Percentiles rank a stretch among this genome's conserved stretches.
These are phyloP conservation scores for Fusarium temperatum DNA, from an alignment of 2,329 filamentous ascomycete genomes.

Conservation along the genomic window DNA sequence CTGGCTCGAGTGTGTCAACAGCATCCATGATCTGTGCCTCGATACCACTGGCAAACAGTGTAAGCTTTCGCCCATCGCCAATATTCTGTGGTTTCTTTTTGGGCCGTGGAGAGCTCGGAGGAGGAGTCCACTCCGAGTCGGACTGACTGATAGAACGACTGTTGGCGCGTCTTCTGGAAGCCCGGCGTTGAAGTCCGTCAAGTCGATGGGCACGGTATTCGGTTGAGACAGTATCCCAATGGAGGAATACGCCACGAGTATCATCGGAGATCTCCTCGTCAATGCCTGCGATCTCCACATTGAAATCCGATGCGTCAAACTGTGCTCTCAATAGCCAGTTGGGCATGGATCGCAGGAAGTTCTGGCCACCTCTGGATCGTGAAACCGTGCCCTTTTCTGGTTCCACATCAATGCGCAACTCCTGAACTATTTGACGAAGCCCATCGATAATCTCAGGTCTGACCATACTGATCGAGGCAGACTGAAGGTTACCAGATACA, in stretches of 20 bases:
- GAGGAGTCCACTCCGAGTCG: slow-evolving; percentile 69
- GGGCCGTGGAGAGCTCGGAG: slow-evolving; percentile 50
- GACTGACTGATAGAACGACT: slow-evolving; percentile 74
- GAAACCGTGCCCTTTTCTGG: slow-evolving; percentile 62
- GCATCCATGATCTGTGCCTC: slow-evolving; percentile 93
- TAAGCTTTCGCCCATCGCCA: slow-evolving; percentile 82
- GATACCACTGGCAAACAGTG: slow-evolving; percentile 81
- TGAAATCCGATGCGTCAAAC: slow-evolving; percentile 88
- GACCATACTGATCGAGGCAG: slow-evolving; percentile 88
- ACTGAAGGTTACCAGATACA: slow-evolving; percentile 81
- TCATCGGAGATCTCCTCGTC: slow-evolving; percentile 85
- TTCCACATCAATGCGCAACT: slow-evolving; percentile 77
- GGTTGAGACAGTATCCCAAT: slow-evolving; percentile 86
- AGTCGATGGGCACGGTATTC: slow-evolving; percentile 88
- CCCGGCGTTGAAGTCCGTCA: slow-evolving; percentile 68
- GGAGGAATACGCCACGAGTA: slow-evolving; percentile 82
- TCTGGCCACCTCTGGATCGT: slow-evolving; percentile 64
- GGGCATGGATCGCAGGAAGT: slow-evolving; percentile 81
- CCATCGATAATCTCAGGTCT: slow-evolving; percentile 93
- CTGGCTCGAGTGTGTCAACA: slow-evolving; percentile 81
- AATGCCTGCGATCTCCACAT: slow-evolving; percentile 87
- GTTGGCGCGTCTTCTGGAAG: slow-evolving; percentile 74
- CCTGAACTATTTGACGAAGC: slow-evolving; percentile 87
- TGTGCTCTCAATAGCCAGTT: slow-evolving; percentile 85
- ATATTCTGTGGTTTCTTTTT: slow-evolving; percentile 64